Base-by-base conservation (phyloP, 2,329 filamentous ascomycete species). In the Aureobasidium sp. region DNA sequence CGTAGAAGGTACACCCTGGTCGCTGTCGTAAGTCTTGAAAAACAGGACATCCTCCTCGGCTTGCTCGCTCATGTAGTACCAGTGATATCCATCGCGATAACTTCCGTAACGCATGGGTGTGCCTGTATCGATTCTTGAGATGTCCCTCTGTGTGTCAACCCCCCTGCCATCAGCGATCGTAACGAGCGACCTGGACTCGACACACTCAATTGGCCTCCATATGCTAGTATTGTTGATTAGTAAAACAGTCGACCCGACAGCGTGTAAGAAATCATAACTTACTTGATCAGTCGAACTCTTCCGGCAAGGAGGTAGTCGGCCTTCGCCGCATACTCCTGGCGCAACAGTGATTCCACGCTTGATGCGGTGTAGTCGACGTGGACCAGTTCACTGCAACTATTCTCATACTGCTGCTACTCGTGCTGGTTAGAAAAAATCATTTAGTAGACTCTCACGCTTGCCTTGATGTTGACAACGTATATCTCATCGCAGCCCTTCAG, bases 341-440 rank as follows among this genome's bases (percentile, higher is more conserved):
- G 60, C 35, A 70, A 64, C 45, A 68, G 68, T 25, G 61, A 60
- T 23, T 67, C 54, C 19, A 69, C 67, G 33, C 65, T 67, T 17
- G 55, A 60, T 42, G 68, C 66, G 3, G 68, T 69, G 38, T 69
- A 68, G 62, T 70, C 67, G 17, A 65, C 63, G 54, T 69, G 68
- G 4, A 57, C 65, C 67, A 33, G 47, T 62, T 40, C 66, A 66
- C 23, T 65, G 60, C 27, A 68, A 67, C 31, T 1, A 27, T 15
- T 21, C 8, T 42, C n/a, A n/a, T 19, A 17, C 46, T 21, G 17
- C 15, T 21, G 29, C n/a, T 21, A 10, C 17, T 35, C n/a, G 17
- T 19, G 11, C 45, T 31, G 21, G 11, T 27, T 54, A 37, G 23
- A 17, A 19, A 7, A 21, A 7, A 11, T 21, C 38, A 42, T 8